Evolutionary conservation across 2,329 filamentous ascomycete genomes (phyloP).

Genomic region (Beauveria brongniartii): DNA sequence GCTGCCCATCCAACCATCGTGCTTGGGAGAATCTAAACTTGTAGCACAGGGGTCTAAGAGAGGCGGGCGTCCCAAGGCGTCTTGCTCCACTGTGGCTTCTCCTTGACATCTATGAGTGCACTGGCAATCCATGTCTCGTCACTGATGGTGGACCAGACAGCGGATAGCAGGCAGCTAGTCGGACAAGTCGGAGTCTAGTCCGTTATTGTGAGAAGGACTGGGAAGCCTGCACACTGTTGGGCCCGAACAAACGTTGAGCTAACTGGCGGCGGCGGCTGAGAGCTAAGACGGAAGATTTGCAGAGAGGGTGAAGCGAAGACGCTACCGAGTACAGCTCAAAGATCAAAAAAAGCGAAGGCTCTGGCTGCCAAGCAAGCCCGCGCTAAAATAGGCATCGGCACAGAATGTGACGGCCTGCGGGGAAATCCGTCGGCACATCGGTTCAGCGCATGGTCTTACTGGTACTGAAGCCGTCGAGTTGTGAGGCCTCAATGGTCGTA

Average conservation of each 20-base stretch:
- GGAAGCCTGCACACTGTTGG: background rate
- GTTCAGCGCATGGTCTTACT: background rate
- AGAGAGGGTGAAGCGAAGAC: background rate
- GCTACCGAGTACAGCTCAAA: background rate
- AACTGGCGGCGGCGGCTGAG: background rate
- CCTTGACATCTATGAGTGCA: background rate
- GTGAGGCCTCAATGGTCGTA: background rate
- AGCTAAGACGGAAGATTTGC: background rate
- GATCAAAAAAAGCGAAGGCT: background rate
- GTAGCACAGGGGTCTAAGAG: background rate
- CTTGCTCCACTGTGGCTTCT: constrained; percentile 4
- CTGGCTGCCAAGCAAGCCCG: background rate
- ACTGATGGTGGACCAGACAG: background rate
- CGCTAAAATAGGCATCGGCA: background rate
- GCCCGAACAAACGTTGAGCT: constrained; percentile 4
- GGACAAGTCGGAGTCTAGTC: background rate
- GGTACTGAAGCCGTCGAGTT: background rate
- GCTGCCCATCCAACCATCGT: background rate
- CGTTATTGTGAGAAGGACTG: background rate
- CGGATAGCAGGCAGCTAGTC: background rate
- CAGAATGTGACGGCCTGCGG: background rate
- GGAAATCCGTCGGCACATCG: background rate
- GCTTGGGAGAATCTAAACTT: constrained; percentile 4
- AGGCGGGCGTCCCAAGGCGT: constrained; percentile 1
- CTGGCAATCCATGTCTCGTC: constrained; percentile 1